These are phyloP conservation scores for Vaccinium corymbosum DNA, from an alignment of 148 eudicot species.

Conservation along the genomic window DNA sequence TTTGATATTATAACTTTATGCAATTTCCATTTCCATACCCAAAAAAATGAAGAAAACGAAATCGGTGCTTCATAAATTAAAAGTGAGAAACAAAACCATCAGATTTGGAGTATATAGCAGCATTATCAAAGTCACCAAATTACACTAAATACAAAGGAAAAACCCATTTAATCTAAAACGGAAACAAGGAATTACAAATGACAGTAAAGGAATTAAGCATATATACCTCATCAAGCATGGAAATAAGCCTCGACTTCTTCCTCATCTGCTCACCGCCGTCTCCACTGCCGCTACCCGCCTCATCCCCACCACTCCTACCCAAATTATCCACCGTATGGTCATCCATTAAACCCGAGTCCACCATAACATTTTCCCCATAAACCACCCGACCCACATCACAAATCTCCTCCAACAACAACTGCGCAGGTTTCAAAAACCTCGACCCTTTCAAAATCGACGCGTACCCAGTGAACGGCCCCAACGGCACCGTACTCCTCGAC, in stretches of 20 bases:
- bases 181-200: neutral
- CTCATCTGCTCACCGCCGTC: conserved; percentile 27
- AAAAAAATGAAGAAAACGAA: neutral
- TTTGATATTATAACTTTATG: neutral
- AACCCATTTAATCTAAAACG: neutral
- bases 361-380: conserved; percentile 15
- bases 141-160: neutral
- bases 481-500: conserved; percentile 41
- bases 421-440: conserved; percentile 75
- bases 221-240: conserved; percentile 49
- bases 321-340: conserved; percentile 18
- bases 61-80: neutral
- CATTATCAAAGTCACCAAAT: neutral
- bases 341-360: conserved; percentile 26
- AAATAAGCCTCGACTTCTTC: conserved; percentile 40
- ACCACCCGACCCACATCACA: conserved; percentile 35
- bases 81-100: neutral
- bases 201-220: neutral
- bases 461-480: conserved; percentile 88
- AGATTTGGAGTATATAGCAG: neutral
- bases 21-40: neutral
- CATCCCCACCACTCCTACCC: conserved; percentile 18
- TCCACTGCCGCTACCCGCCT: conserved; percentile 12
- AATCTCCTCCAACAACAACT: conserved; percentile 59
- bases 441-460: conserved; percentile 71